Evolutionary conservation across 2,329 filamentous ascomycete genomes (phyloP).

Genomic region (Drechslerella dactyloides): DNA sequence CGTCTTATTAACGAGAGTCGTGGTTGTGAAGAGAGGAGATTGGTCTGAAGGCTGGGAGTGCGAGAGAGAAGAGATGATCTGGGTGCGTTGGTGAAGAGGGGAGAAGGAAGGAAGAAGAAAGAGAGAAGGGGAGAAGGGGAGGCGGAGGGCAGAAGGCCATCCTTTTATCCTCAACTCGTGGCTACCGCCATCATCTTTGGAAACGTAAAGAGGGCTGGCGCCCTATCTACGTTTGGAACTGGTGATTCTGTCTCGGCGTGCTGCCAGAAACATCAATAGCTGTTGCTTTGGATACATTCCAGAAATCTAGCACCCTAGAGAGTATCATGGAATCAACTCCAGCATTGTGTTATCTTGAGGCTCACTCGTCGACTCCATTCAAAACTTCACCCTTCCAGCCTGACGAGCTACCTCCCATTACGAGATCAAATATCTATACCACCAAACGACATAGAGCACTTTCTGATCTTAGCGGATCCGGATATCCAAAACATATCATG

Average conservation of each 20-base stretch:
- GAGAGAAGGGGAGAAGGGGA: conserved; percentile 2
- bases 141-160: not conserved
- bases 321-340: no score
- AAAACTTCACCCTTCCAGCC: no score
- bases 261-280: not conserved
- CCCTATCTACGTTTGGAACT: not conserved
- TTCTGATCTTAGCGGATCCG: no score
- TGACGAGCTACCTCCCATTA: no score
- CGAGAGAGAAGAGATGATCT: conserved; percentile 12
- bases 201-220: not conserved
- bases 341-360: no score
- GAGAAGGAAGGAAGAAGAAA: conserved; percentile 13
- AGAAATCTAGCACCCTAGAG: no score
- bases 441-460: no score
- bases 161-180: not conserved
- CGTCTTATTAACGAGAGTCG: conserved; percentile 41
- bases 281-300: no score
- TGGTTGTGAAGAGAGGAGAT: conserved; percentile 11
- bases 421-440: no score
- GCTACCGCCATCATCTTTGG: not conserved
- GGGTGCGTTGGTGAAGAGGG: not conserved
- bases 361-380: no score
- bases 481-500: no score
- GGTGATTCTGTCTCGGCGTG: not conserved
- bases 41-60: conserved; percentile 4